phyloP scores from a whole-genome alignment of 2,329 filamentous ascomycete species.

The Microcera coccophila region DNA sequence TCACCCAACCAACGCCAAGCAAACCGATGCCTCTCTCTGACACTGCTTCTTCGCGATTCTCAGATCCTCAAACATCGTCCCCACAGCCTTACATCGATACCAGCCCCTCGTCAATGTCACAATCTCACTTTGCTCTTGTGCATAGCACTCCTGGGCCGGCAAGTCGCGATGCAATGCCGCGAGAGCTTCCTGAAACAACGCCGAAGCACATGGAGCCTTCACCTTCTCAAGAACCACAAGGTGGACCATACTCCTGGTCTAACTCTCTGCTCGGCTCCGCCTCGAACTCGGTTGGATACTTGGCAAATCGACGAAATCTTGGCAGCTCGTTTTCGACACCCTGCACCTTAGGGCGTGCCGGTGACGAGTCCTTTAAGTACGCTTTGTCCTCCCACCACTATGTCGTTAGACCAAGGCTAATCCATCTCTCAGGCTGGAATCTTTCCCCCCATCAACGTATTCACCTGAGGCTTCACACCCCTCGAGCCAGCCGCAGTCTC shows the following conservation, averaged over 20 bases:
- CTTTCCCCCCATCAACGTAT: slow-evolving; percentile 42
- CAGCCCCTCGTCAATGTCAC: slow-evolving; percentile 27
- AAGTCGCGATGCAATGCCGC: slow-evolving; percentile 15
- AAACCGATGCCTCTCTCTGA: slow-evolving; percentile 28
- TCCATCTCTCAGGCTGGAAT: slow-evolving; percentile 35
- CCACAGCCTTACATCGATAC: slow-evolving; percentile 8
- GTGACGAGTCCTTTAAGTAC: slow-evolving; percentile 47
- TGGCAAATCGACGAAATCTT: slow-evolving; percentile 56
- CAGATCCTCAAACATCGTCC: slow-evolving; percentile 25
- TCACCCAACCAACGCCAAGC: slow-evolving; percentile 25
- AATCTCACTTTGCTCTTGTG: slow-evolving; percentile 22
- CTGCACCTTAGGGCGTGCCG: slow-evolving; percentile 35
- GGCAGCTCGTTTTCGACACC: slow-evolving; percentile 50
- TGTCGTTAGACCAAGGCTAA: slow-evolving; percentile 10
- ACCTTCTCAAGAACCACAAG: slow-evolving; percentile 28
- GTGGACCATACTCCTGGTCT: slow-evolving; percentile 29
- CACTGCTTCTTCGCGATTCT: slow-evolving; percentile 18
- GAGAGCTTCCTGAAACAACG: slow-evolving; percentile 19
- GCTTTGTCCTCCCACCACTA: too few relatives aligned
- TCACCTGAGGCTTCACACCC: slow-evolving; percentile 40
- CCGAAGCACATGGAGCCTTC: slow-evolving; percentile 25
- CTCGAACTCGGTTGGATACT: slow-evolving; percentile 45
- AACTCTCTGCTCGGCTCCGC: slow-evolving; percentile 43
- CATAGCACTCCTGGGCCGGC: slow-evolving; percentile 24
- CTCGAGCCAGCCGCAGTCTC: slow-evolving; percentile 33